A percentile compares a stretch with the other conserved stretches of the same genome.
These are phyloP conservation scores for Holtermanniella nyarrowii DNA, from an alignment of 768 basidiomycete species.

Conservation along the genomic window DNA sequence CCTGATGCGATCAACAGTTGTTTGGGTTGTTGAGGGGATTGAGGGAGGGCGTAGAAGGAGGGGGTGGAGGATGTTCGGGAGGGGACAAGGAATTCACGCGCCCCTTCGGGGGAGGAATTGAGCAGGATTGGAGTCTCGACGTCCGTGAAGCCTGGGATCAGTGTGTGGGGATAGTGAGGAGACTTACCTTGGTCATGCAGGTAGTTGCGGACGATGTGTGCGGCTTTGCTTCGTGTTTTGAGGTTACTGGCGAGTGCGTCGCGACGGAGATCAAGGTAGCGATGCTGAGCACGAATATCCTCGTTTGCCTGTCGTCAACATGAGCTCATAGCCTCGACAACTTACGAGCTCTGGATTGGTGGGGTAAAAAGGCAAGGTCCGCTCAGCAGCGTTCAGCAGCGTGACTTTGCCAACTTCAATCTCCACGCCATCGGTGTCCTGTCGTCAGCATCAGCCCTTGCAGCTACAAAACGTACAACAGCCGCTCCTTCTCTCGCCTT, in stretches of 20 bases:
- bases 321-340: neutral
- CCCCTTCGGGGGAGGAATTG: constrained; percentile 87
- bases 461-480: neutral
- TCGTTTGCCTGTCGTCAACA: constrained; percentile 58
- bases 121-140: constrained; percentile 88
- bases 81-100: constrained; percentile 85
- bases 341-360: constrained; percentile 65
- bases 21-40: constrained; percentile 94
- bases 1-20: constrained; percentile 86
- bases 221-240: constrained; percentile 69
- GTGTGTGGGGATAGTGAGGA: constrained; percentile 2
- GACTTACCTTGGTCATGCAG: constrained; percentile 62
- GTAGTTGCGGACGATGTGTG: constrained; percentile 60
- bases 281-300: constrained; percentile 70
- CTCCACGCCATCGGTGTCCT: constrained; percentile 63
- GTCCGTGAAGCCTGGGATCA: constrained; percentile 65
- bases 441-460: constrained; percentile 43
- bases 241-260: constrained; percentile 64
- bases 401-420: constrained; percentile 60
- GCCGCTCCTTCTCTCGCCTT: constrained; percentile 5
- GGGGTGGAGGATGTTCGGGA: constrained; percentile 45
- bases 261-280: constrained; percentile 80
- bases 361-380: constrained; percentile 70
- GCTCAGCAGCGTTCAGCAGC: constrained; percentile 67
- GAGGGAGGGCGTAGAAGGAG: constrained; percentile 75